Evolutionary conservation across 306 rosid species (phyloP).

Genomic region (Malus fusca): DNA sequence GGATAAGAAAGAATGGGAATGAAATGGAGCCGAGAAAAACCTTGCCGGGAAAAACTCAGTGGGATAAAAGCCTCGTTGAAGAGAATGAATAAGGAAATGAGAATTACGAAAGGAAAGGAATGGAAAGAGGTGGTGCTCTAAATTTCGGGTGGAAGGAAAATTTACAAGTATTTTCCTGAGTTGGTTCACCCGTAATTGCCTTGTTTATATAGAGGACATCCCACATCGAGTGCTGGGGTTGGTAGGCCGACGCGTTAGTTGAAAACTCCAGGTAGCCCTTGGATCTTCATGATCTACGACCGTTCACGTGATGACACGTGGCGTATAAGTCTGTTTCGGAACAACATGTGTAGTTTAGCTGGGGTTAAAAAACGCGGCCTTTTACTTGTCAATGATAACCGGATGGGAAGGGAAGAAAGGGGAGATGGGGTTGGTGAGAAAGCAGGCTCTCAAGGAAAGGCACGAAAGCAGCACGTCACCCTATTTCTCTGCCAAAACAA

Average conservation of each 20-base stretch:
- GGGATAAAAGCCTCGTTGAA: not conserved
- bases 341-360: not conserved
- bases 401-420: not conserved
- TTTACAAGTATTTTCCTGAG: slow-evolving; percentile 25
- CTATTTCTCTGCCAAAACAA: not conserved
- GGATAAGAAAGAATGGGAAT: not conserved
- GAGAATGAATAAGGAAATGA: not conserved
- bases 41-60: not conserved
- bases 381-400: slow-evolving; percentile 18
- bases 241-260: slow-evolving; percentile 81
- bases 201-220: slow-evolving; percentile 27
- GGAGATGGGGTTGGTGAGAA: slow-evolving; percentile 19
- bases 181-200: not conserved
- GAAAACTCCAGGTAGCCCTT: slow-evolving; percentile 41
- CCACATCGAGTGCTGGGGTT: slow-evolving; percentile 41
- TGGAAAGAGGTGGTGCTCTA: not conserved
- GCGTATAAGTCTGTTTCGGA: not conserved
- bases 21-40: not conserved
- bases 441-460: not conserved
- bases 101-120: not conserved
- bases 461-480: slow-evolving; percentile 29
- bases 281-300: slow-evolving; percentile 23
- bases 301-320: slow-evolving; percentile 39
- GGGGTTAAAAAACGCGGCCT: slow-evolving; percentile 4
- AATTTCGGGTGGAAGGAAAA: not conserved